These are phyloP conservation scores for Hsuehochloa calcarea DNA, from an alignment of 176 grass and related monocot genomes.

Conservation along the genomic window DNA sequence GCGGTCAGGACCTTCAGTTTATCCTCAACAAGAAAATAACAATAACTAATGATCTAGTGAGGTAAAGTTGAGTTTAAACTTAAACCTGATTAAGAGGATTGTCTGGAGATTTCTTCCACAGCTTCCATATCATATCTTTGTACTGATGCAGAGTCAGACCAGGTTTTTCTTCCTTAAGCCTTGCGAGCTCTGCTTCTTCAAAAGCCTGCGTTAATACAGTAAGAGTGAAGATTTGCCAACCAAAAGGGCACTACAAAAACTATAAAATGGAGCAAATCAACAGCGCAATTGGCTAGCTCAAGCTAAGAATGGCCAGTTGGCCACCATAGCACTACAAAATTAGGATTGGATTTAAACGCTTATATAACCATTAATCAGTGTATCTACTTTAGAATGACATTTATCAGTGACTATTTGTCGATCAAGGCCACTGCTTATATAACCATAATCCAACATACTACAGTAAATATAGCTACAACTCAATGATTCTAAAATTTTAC, in stretches of 20 bases:
- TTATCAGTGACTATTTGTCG: neutral
- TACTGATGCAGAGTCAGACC: conserved; percentile 64
- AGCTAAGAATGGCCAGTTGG: neutral
- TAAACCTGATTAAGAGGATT: conserved; percentile 72
- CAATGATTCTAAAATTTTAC: neutral
- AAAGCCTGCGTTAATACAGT: conserved; percentile 38
- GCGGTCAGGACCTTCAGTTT: neutral
- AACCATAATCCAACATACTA: neutral
- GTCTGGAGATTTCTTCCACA: conserved; percentile 81
- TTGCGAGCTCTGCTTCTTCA: conserved; percentile 65
- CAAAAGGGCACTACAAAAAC: neutral
- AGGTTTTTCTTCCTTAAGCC: conserved; percentile 75
- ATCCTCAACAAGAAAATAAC: neutral
- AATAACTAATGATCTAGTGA: neutral
- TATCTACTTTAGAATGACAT: neutral
- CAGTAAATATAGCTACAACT: neutral
- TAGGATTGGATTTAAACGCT: neutral
- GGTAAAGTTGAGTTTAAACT: neutral
- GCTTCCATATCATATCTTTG: conserved; percentile 75
- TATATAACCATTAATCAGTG: neutral
- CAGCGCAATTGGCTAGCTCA: neutral
- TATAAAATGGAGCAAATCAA: neutral
- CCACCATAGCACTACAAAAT: neutral
- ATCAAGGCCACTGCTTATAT: neutral
- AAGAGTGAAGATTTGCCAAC: neutral